Evolutionary conservation across 257 asterid genomes (phyloP), one percentile per base, ranked within the genome.

Genomic region (Solanum dulcamara): DNA sequence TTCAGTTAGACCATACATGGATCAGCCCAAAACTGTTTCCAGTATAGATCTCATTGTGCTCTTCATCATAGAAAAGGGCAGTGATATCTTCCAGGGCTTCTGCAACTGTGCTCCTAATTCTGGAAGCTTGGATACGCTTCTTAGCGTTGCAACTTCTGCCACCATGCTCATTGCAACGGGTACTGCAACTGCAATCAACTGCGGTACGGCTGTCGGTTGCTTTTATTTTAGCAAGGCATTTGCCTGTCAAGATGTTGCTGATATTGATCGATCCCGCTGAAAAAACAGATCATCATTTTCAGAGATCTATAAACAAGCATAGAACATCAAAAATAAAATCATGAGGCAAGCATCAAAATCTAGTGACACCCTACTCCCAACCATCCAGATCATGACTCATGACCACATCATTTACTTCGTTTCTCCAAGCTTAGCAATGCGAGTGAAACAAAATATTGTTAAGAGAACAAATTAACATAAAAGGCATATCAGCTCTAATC

Each of bases 1-100:
- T 85, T 91, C 89, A 97, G 92, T 94, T 97, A n/a, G 98, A 90
- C 99, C 99, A 97, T 33, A 97, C 98, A 85, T 97, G 99, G 84
- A 97, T 94, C 79, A 94, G 92, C 28, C 98, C 99, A 51, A 70
- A 90, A 92, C 93, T 92, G 77, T 95, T 97, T 53, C 98, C 98
- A 0, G 99, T 97, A 84, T 94, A 97, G 81, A 97, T 95, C 87
- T 97, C 99, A n/a, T 97, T 97, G 42, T 98, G 98, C 79, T 97
- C 99, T 90, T 97, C 99, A 40, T 97, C 97, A 12, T 97, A 97
- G 91, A 93, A 97, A 84, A 97, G 97, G 66, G 98, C 97, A 24
- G 99, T 97, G 87, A 95, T 95, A 82, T 95, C 99, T 84, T 97
- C 98, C 87, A 97, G 89, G 22, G 99, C 99, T 85, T 97, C 98